These are phyloP conservation scores for Pleurotus giganteus DNA, from an alignment of 768 basidiomycete genomes.

Conservation along the genomic window DNA sequence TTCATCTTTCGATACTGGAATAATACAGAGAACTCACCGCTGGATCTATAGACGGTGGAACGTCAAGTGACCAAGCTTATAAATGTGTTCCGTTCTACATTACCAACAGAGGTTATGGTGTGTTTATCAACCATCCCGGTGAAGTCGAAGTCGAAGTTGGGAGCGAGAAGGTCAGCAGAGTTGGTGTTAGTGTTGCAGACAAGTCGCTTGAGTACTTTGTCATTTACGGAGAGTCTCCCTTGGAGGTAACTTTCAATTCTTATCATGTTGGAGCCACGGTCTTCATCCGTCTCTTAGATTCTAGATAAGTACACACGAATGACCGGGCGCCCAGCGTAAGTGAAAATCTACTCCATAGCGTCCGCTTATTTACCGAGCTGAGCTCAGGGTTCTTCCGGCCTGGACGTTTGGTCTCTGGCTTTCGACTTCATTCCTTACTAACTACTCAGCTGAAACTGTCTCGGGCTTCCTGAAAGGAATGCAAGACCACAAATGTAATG, in stretches of 20 bases:
- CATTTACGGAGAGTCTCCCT: constrained; percentile 66
- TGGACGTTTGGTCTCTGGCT: constrained; percentile 83
- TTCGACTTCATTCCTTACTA: constrained; percentile 74
- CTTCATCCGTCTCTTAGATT: constrained; percentile 35
- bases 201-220: constrained; percentile 67
- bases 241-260: constrained; percentile 43
- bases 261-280: not conserved
- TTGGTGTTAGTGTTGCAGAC: constrained; percentile 62
- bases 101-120: constrained; percentile 68
- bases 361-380: constrained; percentile 20
- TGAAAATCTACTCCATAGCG: not conserved
- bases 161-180: constrained; percentile 62
- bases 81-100: constrained; percentile 71
- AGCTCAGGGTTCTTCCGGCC: constrained; percentile 55
- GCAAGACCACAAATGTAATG: constrained; percentile 57
- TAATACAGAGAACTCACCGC: not conserved
- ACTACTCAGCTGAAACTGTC: constrained; percentile 67
- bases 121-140: constrained; percentile 75
- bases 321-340: constrained; percentile 61
- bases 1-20: not conserved
- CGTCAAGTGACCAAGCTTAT: constrained; percentile 65
- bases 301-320: constrained; percentile 60
- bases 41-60: constrained; percentile 54
- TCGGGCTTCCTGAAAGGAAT: constrained; percentile 70
- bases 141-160: constrained; percentile 76